Base-by-base conservation (phyloP, 441 rosid genomes). In the Mallotus japonicus region DNA sequence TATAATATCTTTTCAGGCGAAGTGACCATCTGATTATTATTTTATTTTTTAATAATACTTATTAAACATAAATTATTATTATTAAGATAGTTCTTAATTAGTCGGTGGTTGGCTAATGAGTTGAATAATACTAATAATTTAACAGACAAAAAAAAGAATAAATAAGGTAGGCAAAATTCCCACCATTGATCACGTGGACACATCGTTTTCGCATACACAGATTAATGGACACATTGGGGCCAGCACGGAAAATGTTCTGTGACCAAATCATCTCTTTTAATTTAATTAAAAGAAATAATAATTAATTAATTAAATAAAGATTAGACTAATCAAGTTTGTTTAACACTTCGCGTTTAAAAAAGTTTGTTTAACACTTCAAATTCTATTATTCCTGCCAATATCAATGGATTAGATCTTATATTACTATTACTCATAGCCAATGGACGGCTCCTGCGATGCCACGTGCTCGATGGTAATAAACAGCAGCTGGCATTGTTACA, bases 111-210 rank as follows among this genome's bases (percentile, higher is more conserved):
- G n/a, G 72, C 24, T 14, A 42, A 16, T 32, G 6, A 3, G 11
- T 62, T 53, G 19, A 42, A 66, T 56, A 3, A 46, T 24, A 24
- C n/a, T n/a, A n/a, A 24, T 24, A 24, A 24, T 24, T 24, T 24
- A 24, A 24, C 0, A 24, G 28, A 24, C 0, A 46, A 28, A 16
- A 44, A 34, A 62, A 19, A 49, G 11, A 71, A 10, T 10, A 24
- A 62, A 22, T 4, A 47, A 54, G 74, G 69, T 72, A 65, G 67
- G 82, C 76, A 24, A 64, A 74, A 75, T 81, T 73, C 81, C 78
- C 78, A 78, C 82, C 82, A 62, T 59, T 71, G 51, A 67, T 75
- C 75, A 73, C 80, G 78, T 80, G 87, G 79, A 63, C 58, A 72
- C 71, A 60, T 84, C 78, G 49, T 71, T 61, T 49, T 81, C 84